phyloP scores from a whole-genome alignment of 2,329 filamentous ascomycete genomes.

The Diaporthe ampelina region DNA sequence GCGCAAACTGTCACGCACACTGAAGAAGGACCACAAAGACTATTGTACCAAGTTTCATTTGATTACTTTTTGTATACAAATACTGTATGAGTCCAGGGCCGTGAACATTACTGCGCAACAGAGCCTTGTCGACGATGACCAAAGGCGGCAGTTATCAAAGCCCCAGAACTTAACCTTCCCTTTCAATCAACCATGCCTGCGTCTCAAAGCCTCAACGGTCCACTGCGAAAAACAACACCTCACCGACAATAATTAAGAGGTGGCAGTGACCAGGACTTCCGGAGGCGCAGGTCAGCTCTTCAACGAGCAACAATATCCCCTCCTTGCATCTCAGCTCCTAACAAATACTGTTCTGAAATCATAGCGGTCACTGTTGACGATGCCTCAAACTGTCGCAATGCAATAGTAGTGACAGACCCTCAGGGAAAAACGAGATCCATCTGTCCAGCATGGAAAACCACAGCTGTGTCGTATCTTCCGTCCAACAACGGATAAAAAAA shows the following conservation, averaged over 20 bases:
- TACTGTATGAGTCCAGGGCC: constrained; percentile 21
- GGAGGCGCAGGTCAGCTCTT: background rate
- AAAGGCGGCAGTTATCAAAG: constrained; percentile 34
- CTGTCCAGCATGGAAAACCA: background rate
- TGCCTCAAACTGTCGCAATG: constrained; percentile 1
- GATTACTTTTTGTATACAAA: constrained; percentile 3
- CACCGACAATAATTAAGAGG: constrained; percentile 24
- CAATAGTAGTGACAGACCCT: constrained; percentile 9
- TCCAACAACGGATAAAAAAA: background rate
- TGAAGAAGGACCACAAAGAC: background rate
- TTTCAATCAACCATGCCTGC: constrained; percentile 1
- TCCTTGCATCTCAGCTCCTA: background rate
- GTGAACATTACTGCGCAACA: constrained; percentile 28
- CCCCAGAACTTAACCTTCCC: constrained; percentile 3
- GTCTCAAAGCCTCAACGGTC: constrained; percentile 1
- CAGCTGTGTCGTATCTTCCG: background rate
- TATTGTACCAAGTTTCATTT: constrained; percentile 27
- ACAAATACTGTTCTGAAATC: background rate
- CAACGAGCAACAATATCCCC: constrained; percentile 1
- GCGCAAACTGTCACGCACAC: background rate
- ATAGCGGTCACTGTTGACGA: background rate
- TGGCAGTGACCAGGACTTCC: constrained; percentile 2
- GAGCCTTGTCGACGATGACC: constrained; percentile 7
- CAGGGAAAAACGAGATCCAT: background rate
- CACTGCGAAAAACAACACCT: constrained; percentile 1